Base-by-base conservation (phyloP, 192 early-diverging fungal genomes). In the Backusella sp. region DNA sequence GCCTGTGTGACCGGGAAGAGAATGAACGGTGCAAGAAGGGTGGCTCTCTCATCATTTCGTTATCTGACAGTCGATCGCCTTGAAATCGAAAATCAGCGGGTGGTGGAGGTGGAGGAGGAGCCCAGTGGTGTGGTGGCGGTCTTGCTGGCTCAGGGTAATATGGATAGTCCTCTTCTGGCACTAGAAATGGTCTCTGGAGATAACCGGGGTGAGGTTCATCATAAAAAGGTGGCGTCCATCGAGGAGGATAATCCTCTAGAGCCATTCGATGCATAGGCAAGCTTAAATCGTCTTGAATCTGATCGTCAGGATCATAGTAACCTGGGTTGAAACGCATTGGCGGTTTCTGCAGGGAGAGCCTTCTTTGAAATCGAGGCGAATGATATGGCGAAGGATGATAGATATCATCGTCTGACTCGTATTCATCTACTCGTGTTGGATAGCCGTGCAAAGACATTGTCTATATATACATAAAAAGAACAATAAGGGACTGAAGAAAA, bases 381-480 rank as follows among this genome's bases (percentile, higher is more conserved):
- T 62, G 56, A n/a, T 62, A 62, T 28, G 56, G 56, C 12, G 56
- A 62, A 4, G 23, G 26, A 28, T 11, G 56, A 62, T 62, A 62
- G 5, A 62, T 14, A 14, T 62, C 56, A 26, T 62, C 56, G 23
- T 62, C 56, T 12, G 56, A 62, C 2, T 62, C 56, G 26, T 62
- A 62, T 62, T 62, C 56, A 62, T 62, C 26, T 62, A 62, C 56
- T 62, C 56, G 19, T 62, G 56, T 62, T 62, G 56, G 8, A 62
- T 62, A 62, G 21, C 56, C 56, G 23, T 62, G 56, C 23, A 62
- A 62, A 28, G 56, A 62, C 56, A 62, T 62, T 26, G 6, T 62
- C 23, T 62, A 28, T 28, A 28, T 28, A 62, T 62, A 62, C 26
- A 62, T 62, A 62, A 62, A 59, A 32, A 32, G 32, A 32, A 32